Percentiles rank a stretch among this genome's conserved stretches.
Conservation (phyloP, 2,329 filamentous ascomycete species). For the Waltergamsia citrina region DNA sequence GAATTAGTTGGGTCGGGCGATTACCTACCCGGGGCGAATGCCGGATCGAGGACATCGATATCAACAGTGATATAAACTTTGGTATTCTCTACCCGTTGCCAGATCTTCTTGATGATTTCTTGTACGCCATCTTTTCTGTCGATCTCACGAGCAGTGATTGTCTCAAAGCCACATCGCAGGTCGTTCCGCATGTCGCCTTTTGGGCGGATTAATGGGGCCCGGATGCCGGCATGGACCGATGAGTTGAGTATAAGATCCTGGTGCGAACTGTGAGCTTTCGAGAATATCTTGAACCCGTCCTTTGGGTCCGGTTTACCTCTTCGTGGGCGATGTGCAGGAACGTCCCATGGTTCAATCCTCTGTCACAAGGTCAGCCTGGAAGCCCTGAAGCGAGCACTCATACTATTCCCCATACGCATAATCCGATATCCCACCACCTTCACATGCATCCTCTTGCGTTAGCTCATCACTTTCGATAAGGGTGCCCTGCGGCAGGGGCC, state of each 20-base stretch:
- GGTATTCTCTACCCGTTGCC: slow-evolving; percentile 63
- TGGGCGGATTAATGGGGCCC: slow-evolving; percentile 69
- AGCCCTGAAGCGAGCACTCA: no score
- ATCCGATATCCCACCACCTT: slow-evolving; percentile 17
- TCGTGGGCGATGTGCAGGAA: slow-evolving; percentile 79
- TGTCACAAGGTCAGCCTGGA: no score
- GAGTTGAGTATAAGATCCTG: not conserved
- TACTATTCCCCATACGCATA: no score
- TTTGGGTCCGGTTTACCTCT: no score
- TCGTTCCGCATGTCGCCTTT: slow-evolving; percentile 79
- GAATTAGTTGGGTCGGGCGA: no score
- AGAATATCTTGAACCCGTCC: slow-evolving; percentile 70
- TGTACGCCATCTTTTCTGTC: slow-evolving; percentile 69
- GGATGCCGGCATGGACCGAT: slow-evolving; percentile 84
- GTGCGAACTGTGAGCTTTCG: no score
- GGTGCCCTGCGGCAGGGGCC: no score
- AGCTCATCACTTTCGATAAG: no score
- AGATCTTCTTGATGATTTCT: slow-evolving; percentile 62
- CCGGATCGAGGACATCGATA: slow-evolving; percentile 78
- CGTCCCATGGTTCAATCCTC: slow-evolving; percentile 85
- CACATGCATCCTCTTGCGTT: no score
- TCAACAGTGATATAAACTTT: slow-evolving; percentile 72
- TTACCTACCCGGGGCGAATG: slow-evolving; percentile 43
- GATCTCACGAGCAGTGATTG: slow-evolving; percentile 78
- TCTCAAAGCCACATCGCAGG: slow-evolving; percentile 75